Percentiles rank a stretch among this genome's conserved stretches.
Conservation (phyloP, 805 yeast genomes). For the Yarrowia deformans region DNA sequence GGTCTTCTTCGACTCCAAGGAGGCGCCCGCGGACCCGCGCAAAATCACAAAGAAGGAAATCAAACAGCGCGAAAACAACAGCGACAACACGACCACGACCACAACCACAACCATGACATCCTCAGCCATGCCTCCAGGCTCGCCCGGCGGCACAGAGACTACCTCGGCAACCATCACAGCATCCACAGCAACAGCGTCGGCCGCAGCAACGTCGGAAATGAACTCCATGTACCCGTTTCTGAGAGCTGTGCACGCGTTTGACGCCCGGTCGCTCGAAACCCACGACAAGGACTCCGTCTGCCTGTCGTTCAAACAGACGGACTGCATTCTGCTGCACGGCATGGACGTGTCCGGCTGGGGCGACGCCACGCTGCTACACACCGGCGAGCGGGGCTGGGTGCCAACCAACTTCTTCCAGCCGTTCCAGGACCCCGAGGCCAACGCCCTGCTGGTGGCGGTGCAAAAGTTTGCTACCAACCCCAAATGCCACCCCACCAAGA, state of each 20-base stretch:
- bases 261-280: conserved; percentile 26
- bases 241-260: conserved; percentile 29
- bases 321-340: conserved; percentile 51
- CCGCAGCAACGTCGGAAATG: conserved; percentile 24
- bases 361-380: conserved; percentile 52
- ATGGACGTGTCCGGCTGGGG: conserved; percentile 57
- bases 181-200: not conserved
- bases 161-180: no score
- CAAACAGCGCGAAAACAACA: conserved; percentile 8
- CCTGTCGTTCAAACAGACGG: conserved; percentile 50
- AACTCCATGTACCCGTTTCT: conserved; percentile 37
- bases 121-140: not conserved
- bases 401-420: conserved; percentile 54
- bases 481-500: conserved; percentile 44
- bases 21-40: conserved; percentile 39
- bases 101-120: not conserved
- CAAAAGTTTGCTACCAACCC: conserved; percentile 51
- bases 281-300: conserved; percentile 36
- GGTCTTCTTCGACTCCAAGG: conserved; percentile 38
- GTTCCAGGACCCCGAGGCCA: conserved; percentile 50
- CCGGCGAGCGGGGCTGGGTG: conserved; percentile 55
- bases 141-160: no score
- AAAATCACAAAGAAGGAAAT: conserved; percentile 31
- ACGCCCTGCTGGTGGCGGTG: conserved; percentile 51
- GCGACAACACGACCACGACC: not conserved